Percentiles rank a stretch among this genome's conserved stretches.
Conservation (phyloP, 2,329 filamentous ascomycete species). For the Beauveria scarabaeidicola region DNA sequence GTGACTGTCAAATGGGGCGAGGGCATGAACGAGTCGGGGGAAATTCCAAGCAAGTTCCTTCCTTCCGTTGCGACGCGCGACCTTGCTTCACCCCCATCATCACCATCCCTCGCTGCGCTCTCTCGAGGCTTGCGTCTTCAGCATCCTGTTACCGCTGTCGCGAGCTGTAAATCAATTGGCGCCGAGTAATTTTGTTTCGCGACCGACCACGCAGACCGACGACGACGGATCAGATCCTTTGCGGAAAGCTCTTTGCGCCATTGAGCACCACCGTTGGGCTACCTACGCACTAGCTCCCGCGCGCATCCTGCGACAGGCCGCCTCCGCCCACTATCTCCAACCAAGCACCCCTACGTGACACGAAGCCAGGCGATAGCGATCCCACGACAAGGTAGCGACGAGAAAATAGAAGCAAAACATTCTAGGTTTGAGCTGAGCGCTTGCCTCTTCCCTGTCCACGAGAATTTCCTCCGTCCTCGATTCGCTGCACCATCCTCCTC, state of each 20-base stretch:
- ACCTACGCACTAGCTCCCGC: background rate
- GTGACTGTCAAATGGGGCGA: background rate
- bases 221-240: background rate
- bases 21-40: background rate
- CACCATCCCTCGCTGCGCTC: background rate
- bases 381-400: background rate
- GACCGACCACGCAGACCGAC: constrained; percentile 1
- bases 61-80: constrained; percentile 5
- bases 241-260: background rate
- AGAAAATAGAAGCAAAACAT: background rate
- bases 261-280: background rate
- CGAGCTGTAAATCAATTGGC: background rate
- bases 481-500: constrained; percentile 26
- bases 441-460: constrained; percentile 30
- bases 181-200: background rate
- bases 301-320: background rate
- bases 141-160: background rate
- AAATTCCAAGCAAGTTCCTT: background rate
- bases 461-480: constrained; percentile 27
- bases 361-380: constrained; percentile 6
- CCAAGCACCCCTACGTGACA: constrained; percentile 10
- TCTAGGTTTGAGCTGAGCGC: constrained; percentile 31
- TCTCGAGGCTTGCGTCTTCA: background rate
- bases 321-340: background rate
- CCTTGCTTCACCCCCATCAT: constrained; percentile 3